phyloP scores from a whole-genome alignment of 257 asterid species.

The Penstemon barbatus region DNA sequence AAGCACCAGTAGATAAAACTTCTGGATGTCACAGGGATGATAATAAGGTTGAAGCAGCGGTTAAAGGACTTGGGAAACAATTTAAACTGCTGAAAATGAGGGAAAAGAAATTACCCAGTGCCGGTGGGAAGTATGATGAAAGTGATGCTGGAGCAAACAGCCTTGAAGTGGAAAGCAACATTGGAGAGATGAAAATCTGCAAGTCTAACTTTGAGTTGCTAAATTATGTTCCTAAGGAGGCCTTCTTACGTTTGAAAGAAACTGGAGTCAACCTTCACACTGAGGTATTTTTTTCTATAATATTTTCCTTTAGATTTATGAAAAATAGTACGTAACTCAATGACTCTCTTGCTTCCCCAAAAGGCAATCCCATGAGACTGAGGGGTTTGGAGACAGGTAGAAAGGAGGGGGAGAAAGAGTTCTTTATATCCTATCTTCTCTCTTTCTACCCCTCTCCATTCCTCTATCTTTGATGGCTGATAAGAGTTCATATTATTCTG shows the following conservation, averaged over 20 bases:
- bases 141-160: conserved; percentile 37
- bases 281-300: conserved; percentile 50
- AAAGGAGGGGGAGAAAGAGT: conserved; percentile 11
- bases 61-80: conserved; percentile 95
- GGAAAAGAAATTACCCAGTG: conserved; percentile 49
- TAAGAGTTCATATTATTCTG: neutral
- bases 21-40: conserved; percentile 51
- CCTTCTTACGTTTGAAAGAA: conserved; percentile 70
- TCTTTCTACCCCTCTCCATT: neutral
- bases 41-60: conserved; percentile 63
- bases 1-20: conserved; percentile 45
- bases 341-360: conserved; percentile 3
- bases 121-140: conserved; percentile 48
- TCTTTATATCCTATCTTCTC: conserved; percentile 3
- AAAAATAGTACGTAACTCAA: conserved; percentile 14
- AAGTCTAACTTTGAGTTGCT: conserved; percentile 54
- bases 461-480: neutral
- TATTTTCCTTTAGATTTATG: conserved; percentile 13
- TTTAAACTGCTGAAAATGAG: conserved; percentile 86
- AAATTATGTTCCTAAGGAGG: conserved; percentile 68
- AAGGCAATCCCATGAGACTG: conserved; percentile 6
- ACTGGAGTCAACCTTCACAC: conserved; percentile 75
- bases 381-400: neutral
- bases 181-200: conserved; percentile 34
- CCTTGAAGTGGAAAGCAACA: conserved; percentile 43